Evolutionary conservation across 768 basidiomycete genomes (phyloP).

Genomic region (Hysterangium stoloniferum): DNA sequence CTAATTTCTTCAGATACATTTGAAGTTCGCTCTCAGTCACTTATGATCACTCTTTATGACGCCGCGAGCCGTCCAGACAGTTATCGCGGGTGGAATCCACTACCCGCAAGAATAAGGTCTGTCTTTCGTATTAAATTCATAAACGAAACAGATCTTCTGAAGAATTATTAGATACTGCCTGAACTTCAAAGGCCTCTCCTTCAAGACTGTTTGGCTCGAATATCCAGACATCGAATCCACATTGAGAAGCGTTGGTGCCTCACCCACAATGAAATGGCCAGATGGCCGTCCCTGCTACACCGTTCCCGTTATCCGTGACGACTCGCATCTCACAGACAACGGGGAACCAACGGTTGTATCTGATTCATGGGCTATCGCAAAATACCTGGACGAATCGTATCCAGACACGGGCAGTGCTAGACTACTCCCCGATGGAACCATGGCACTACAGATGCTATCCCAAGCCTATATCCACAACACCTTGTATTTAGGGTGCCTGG

Average conservation of each 20-base stretch:
- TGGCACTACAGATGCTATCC: constrained; percentile 35
- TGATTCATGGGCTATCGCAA: constrained; percentile 40
- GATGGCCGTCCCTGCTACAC: constrained; percentile 30
- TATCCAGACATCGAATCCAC: constrained; percentile 17
- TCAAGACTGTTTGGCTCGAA: constrained; percentile 26
- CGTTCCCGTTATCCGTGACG: constrained; percentile 45
- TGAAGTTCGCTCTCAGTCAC: too few species aligned
- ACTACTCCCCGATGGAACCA: constrained; percentile 33
- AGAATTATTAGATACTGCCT: constrained; percentile 28
- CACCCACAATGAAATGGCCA: constrained; percentile 39
- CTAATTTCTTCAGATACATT: too few species aligned
- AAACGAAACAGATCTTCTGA: too few species aligned
- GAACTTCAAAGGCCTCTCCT: constrained; percentile 34
- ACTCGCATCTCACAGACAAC: constrained; percentile 24
- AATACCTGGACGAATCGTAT: constrained; percentile 43
- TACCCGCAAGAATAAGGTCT: too few species aligned
- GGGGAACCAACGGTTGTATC: constrained; percentile 29
- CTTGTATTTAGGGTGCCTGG: constrained; percentile 16
- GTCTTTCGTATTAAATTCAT: too few species aligned
- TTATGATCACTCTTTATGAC: too few species aligned
- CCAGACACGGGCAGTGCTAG: constrained; percentile 28
- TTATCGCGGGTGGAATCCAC: too few species aligned
- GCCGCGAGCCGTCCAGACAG: too few species aligned
- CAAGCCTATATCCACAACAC: constrained; percentile 16
- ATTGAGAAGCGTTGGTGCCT: constrained; percentile 12